Percentiles rank a stretch among this genome's conserved stretches.
These are phyloP conservation scores for Raffaelea ambrosiae DNA, from an alignment of 2,329 filamentous ascomycete genomes.

Conservation along the genomic window DNA sequence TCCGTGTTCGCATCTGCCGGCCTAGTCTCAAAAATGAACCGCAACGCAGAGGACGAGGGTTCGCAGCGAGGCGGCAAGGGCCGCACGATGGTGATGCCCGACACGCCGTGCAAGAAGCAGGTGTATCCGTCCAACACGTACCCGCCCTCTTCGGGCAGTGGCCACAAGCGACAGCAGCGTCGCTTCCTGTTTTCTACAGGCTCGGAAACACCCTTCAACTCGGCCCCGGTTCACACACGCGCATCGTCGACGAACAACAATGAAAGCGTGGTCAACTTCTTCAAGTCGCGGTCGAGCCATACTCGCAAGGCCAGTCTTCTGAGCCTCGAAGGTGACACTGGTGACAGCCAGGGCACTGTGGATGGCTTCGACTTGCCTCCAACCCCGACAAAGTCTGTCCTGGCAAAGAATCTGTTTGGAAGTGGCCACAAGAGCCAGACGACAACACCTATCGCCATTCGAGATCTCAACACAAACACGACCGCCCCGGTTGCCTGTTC, in stretches of 20 bases:
- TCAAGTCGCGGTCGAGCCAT: constrained; percentile 44
- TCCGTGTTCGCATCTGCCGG: constrained; percentile 92
- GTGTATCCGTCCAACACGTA: constrained; percentile 60
- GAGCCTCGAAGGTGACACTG: constrained; percentile 65
- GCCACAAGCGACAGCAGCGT: constrained; percentile 49
- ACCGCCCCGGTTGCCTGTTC: not conserved
- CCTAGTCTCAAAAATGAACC: constrained; percentile 88
- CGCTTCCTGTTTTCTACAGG: constrained; percentile 59
- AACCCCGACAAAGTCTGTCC: constrained; percentile 73
- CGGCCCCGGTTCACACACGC: constrained; percentile 34
- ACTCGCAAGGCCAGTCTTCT: constrained; percentile 60
- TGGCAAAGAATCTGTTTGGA: constrained; percentile 26
- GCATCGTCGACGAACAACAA: constrained; percentile 24
- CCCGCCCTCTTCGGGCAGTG: constrained; percentile 50
- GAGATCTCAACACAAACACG: constrained; percentile 1
- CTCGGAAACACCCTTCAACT: constrained; percentile 74
- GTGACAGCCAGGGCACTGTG: constrained; percentile 26
- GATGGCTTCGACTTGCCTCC: constrained; percentile 72
- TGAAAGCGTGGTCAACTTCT: constrained; percentile 51
- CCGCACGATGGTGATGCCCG: constrained; percentile 67
- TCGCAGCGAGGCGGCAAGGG: constrained; percentile 31
- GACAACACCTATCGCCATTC: constrained; percentile 13
- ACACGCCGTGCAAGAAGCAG: constrained; percentile 92
- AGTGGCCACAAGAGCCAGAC: constrained; percentile 8
- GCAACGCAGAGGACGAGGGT: constrained; percentile 62